Conservation (phyloP, 2,329 filamentous ascomycete genomes). For the Phyllachora maydis region DNA sequence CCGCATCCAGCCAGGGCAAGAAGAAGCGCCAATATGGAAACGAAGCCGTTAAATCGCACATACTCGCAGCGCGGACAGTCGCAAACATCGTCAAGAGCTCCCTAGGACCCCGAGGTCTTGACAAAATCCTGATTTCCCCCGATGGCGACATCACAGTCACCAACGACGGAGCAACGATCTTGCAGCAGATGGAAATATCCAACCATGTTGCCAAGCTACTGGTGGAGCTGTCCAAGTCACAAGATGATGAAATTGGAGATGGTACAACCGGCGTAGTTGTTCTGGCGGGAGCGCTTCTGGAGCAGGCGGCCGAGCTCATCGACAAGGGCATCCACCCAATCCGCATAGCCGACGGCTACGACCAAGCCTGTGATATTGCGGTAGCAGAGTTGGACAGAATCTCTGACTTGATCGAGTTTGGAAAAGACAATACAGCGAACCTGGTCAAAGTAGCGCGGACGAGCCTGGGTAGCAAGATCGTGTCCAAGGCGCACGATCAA, state of each 20-base stretch:
- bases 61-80: conserved; percentile 87
- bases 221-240: conserved; percentile 92
- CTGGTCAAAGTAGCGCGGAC: conserved; percentile 89
- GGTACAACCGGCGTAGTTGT: conserved; percentile 97
- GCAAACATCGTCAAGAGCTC: conserved; percentile 96
- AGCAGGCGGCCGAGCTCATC: conserved; percentile 93
- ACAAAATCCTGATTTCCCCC: conserved; percentile 97
- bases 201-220: conserved; percentile 96
- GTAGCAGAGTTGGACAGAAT: conserved; percentile 84
- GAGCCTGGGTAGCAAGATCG: conserved; percentile 94
- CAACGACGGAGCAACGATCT: conserved; percentile 94
- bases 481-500: conserved; percentile 95
- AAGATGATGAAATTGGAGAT: conserved; percentile 97
- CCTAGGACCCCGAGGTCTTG: conserved; percentile 81
- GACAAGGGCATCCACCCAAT: conserved; percentile 99
- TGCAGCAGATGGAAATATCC: conserved; percentile 96
- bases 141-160: conserved; percentile 98
- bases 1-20: conserved; percentile 80
- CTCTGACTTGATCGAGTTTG: conserved; percentile 78
- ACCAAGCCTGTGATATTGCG: conserved; percentile 92
- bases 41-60: conserved; percentile 96
- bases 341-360: conserved; percentile 93
- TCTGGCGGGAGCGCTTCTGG: conserved; percentile 77
- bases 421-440: conserved; percentile 60
- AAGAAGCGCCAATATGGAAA: conserved; percentile 95